These are phyloP conservation scores for Leonotis leonurus DNA, from an alignment of 257 asterid genomes.

Conservation along the genomic window DNA sequence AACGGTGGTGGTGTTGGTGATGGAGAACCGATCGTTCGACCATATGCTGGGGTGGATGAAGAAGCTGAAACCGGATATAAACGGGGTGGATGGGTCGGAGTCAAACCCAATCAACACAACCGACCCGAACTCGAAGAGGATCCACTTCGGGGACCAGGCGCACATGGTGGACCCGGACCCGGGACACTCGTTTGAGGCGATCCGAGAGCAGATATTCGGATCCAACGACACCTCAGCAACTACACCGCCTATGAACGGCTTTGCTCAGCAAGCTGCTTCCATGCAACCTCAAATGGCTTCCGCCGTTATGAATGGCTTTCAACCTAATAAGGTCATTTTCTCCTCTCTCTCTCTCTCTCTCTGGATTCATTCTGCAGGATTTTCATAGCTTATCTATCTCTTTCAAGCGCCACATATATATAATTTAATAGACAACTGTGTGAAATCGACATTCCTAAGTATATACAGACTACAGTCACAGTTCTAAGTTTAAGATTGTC, in stretches of 20 bases:
- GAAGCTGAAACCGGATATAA: constrained; percentile 63
- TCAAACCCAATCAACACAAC: constrained; percentile 40
- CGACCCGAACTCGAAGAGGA: constrained; percentile 43
- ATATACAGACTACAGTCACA: too few relatives aligned
- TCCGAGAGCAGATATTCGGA: constrained; percentile 80
- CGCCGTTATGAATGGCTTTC: constrained; percentile 81
- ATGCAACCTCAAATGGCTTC: constrained; percentile 57
- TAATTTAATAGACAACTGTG: too few relatives aligned
- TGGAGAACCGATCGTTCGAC: constrained; percentile 98
- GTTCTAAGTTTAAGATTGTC: too few relatives aligned
- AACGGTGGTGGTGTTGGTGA: constrained; percentile 78
- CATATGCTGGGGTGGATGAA: constrained; percentile 98
- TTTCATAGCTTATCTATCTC: too few relatives aligned
- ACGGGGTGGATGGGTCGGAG: constrained; percentile 75
- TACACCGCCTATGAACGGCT: constrained; percentile 71
- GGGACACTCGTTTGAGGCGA: constrained; percentile 87
- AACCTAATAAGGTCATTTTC: constrained; percentile 66
- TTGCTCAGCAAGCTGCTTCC: constrained; percentile 78
- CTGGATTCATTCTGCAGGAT: too few relatives aligned
- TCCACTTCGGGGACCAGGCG: constrained; percentile 39
- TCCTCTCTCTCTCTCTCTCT: background rate
- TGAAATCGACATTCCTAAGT: too few relatives aligned
- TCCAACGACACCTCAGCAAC: constrained; percentile 35
- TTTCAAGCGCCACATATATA: too few relatives aligned
- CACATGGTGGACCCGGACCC: constrained; percentile 93